Evolutionary conservation across 345 rosid species (phyloP).

Genomic region (Capsella bursapastoris): DNA sequence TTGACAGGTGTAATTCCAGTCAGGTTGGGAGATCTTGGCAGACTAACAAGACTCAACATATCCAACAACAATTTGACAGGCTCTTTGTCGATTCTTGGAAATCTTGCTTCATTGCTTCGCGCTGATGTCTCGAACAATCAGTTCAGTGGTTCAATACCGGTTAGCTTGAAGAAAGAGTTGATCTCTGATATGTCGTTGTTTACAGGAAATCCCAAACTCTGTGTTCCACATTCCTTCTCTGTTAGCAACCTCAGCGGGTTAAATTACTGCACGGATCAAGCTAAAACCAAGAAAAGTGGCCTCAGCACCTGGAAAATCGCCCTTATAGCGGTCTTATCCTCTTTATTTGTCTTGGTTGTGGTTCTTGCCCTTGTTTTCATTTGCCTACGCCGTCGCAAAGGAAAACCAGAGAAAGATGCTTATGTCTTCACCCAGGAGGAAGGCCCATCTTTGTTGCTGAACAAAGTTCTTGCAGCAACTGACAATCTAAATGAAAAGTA

Average conservation of each 20-base stretch:
- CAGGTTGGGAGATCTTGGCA: conserved; percentile 48
- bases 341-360: conserved; percentile 34
- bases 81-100: conserved; percentile 49
- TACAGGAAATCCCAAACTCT: conserved; percentile 62
- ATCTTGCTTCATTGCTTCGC: conserved; percentile 48
- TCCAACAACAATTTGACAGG: conserved; percentile 76
- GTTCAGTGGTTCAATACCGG: conserved; percentile 75
- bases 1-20: conserved; percentile 66
- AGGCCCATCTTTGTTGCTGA: conserved; percentile 57
- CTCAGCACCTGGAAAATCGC: conserved; percentile 44
- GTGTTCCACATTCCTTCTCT: conserved; percentile 54
- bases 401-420: conserved; percentile 32
- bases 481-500: conserved; percentile 67
- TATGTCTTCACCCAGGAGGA: conserved; percentile 50
- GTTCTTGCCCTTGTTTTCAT: conserved; percentile 47
- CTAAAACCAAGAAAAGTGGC: conserved; percentile 32
- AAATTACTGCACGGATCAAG: conserved; percentile 47
- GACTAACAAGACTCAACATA: conserved; percentile 58
- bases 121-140: conserved; percentile 66
- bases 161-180: conserved; percentile 42
- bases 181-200: conserved; percentile 57
- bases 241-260: conserved; percentile 45
- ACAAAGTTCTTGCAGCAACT: conserved; percentile 65
- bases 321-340: conserved; percentile 52
- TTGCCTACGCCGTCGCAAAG: conserved; percentile 19